phyloP scores from a whole-genome alignment of 306 rosid genomes.

The Senna siamea region DNA sequence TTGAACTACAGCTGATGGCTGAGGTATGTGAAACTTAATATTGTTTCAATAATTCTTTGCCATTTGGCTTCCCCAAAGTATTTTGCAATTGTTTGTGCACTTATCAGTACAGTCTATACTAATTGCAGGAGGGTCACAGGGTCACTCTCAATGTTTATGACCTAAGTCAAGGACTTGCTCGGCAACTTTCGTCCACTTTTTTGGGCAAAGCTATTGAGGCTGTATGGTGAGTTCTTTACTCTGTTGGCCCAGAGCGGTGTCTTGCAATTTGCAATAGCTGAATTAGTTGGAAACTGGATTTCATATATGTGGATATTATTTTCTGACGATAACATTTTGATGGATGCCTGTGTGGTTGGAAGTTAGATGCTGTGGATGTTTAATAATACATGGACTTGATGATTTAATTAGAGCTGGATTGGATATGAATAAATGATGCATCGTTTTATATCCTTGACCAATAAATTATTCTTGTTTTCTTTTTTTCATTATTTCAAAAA shows the following conservation, averaged over 20 bases:
- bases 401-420: neutral
- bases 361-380: neutral
- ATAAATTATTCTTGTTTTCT: neutral
- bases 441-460: neutral
- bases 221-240: conserved; percentile 69
- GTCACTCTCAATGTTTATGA: conserved; percentile 84
- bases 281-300: conserved; percentile 7
- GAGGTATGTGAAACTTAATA: conserved; percentile 57
- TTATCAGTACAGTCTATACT: neutral
- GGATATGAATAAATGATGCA: neutral
- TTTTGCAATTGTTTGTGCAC: neutral
- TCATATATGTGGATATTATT: neutral
- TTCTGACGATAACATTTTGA: neutral
- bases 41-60: conserved; percentile 10
- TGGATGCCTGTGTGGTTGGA: neutral
- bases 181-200: conserved; percentile 76
- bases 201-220: conserved; percentile 94
- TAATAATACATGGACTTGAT: neutral
- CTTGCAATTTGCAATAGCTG: neutral
- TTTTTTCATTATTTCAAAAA: neutral
- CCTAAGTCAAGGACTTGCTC: conserved; percentile 93
- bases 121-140: conserved; percentile 79
- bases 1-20: conserved; percentile 52
- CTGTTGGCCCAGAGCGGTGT: neutral
- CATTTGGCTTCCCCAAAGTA: neutral